A percentile compares a stretch with the other conserved stretches of the same genome.
Conservation (phyloP, 805 yeast species). For the Candida ulmi region DNA sequence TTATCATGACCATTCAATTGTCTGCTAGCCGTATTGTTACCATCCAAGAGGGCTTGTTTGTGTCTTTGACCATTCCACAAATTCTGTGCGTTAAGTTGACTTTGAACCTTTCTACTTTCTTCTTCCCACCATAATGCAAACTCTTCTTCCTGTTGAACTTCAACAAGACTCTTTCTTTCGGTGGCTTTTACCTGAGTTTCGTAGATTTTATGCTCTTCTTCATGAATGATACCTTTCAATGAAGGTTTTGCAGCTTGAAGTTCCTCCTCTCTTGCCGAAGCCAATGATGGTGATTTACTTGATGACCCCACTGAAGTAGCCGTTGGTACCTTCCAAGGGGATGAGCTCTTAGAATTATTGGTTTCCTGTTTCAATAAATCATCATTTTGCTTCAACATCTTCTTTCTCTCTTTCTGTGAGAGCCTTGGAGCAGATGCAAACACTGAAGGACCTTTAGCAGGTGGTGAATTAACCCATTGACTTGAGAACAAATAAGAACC, state of each 20-base stretch:
- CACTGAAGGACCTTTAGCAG: slow-evolving; percentile 7
- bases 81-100: slow-evolving; percentile 21
- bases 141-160: slow-evolving; percentile 75
- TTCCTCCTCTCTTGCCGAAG: slow-evolving; percentile 17
- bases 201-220: slow-evolving; percentile 37
- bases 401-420: slow-evolving; percentile 59
- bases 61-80: not conserved
- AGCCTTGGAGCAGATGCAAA: slow-evolving; percentile 9
- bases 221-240: slow-evolving; percentile 38
- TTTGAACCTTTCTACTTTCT: slow-evolving; percentile 64
- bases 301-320: not conserved
- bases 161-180: slow-evolving; percentile 47
- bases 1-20: not conserved
- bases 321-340: slow-evolving; percentile 19
- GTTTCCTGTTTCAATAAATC: slow-evolving; percentile 4
- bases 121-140: slow-evolving; percentile 87
- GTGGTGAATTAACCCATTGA: slow-evolving; percentile 4
- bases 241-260: slow-evolving; percentile 22
- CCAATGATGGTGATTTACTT: slow-evolving; percentile 11
- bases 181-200: slow-evolving; percentile 22
- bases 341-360: not conserved
- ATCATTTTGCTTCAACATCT: slow-evolving; percentile 26
- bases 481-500: slow-evolving; percentile 2
- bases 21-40: no score
- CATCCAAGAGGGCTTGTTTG: no score